Base-by-base conservation (phyloP, 176 grass and related monocot genomes). In the Elymus sibiricus region DNA sequence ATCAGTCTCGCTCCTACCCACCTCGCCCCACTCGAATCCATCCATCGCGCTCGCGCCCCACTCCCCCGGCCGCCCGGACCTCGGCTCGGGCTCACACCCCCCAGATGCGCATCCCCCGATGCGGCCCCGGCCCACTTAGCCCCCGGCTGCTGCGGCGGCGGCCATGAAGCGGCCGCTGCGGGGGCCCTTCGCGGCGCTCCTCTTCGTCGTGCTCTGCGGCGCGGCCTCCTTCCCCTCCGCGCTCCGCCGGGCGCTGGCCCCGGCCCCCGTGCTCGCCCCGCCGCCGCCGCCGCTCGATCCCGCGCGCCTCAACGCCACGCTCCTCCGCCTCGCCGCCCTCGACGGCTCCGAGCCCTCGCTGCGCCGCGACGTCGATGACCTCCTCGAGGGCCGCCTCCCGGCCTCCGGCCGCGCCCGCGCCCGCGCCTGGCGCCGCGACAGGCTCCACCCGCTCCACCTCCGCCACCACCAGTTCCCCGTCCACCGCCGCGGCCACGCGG, bases 301-400 rank as follows among this genome's bases (percentile, higher is more conserved):
- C 26, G 69, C 76, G 24, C 16, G 70, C 62, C 85, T 89, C 70
- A 88, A 98, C 90, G 88, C 86, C 77, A 92, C 94, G 79, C 88
- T 98, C 40, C 84, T 98, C n/a, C 73, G 79, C 49, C 72, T 98
- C n/a, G 86, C 92, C n/a, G 88, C 84, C 26, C 67, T 49, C 64
- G 92, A 98, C 19, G 68, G 79, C 2, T 83, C 86, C 22, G 92
- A 98, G 38, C 82, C 67, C 21, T 43, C 78, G 10, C 81, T 98
- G 37, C 85, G 79, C 7, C 85, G 84, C 78, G 94, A 98, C 76
- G 85, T 98, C 26, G 89, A 92, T 35, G 88, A 90, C 35, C 87
- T 95, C 17, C 92, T 98, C 74, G 88, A 89, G 38, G 94, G 94
- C 43, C 89, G 89, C 51, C 81, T 98, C 47, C 88, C 92, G 11